Evolutionary conservation across 495 filamentous ascomycete species (phyloP).

Genomic region (Trichocladium antarcticum): DNA sequence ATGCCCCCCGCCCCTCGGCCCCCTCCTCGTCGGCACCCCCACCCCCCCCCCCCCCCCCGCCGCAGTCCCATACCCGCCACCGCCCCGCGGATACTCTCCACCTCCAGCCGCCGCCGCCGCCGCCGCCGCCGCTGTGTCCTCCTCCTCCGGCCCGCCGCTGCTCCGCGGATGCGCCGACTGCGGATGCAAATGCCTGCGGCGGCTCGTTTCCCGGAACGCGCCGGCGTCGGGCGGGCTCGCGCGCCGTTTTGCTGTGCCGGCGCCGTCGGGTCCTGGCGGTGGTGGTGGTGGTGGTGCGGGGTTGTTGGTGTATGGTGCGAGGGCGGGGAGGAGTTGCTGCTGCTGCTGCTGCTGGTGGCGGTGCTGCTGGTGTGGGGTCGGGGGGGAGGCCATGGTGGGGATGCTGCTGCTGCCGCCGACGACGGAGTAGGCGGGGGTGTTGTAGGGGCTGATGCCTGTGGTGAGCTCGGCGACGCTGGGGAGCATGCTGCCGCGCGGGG

Average conservation of each 20-base stretch:
- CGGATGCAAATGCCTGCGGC: conserved; percentile 29
- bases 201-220: conserved; percentile 33
- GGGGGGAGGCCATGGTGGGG: conserved; percentile 23
- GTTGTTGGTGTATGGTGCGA: conserved; percentile 18
- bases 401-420: background rate
- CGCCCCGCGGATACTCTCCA: no score
- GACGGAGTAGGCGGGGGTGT: conserved; percentile 37
- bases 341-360: conserved; percentile 29
- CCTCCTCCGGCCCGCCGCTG: background rate
- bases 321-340: conserved; percentile 6
- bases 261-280: conserved; percentile 39
- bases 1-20: no score
- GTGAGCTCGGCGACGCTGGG: conserved; percentile 46
- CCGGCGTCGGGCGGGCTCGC: conserved; percentile 30
- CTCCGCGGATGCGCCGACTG: background rate
- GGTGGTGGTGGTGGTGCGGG: conserved; percentile 28
- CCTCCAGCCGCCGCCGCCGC: no score
- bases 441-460: conserved; percentile 44
- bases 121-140: background rate
- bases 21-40: no score
- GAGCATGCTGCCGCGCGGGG: conserved; percentile 25
- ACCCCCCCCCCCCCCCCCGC: no score
- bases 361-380: conserved; percentile 25
- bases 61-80: no score
- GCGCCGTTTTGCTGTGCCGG: conserved; percentile 29